Evolutionary conservation across 2,329 filamentous ascomycete genomes (phyloP).

Genomic region (Neofusicoccum sp.): DNA sequence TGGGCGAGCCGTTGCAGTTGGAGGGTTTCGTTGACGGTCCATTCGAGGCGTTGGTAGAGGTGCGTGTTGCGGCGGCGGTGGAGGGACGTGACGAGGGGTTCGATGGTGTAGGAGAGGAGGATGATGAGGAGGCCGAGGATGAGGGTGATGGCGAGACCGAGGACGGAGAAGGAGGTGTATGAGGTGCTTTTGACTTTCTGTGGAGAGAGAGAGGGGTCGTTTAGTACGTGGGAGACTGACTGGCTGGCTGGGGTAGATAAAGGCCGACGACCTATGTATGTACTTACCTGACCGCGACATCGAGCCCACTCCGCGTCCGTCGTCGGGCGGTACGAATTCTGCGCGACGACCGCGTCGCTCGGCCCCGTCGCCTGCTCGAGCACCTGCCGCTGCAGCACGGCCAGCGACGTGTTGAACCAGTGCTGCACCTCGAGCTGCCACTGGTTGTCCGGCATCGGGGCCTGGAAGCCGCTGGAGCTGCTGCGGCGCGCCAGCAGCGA

Average conservation of each 20-base stretch:
- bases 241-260: no score
- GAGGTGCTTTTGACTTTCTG: slow-evolving; percentile 21
- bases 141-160: slow-evolving; percentile 26
- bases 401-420: slow-evolving; percentile 18
- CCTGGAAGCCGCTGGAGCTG: slow-evolving; percentile 16
- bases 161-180: slow-evolving; percentile 24
- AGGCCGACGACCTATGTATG: no score
- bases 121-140: slow-evolving; percentile 24
- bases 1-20: slow-evolving; percentile 20
- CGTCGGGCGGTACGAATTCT: no score
- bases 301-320: no score
- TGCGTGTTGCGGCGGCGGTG: slow-evolving; percentile 13
- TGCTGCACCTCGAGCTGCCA: slow-evolving; percentile 23
- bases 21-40: slow-evolving; percentile 14
- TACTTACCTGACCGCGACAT: no score
- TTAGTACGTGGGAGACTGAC: no score
- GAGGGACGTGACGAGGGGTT: not conserved
- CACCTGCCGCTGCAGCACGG: slow-evolving; percentile 17
- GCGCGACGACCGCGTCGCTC: not conserved
- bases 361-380: not conserved
- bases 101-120: slow-evolving; percentile 18
- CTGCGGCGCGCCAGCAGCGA: slow-evolving; percentile 17
- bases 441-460: slow-evolving; percentile 21
- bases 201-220: no score
- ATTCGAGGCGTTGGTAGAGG: slow-evolving; percentile 18